Percentiles rank a stretch among this genome's conserved stretches.
Evolutionary conservation across 192 early-diverging fungal genomes (phyloP).

Genomic region (Backusella australiensis): DNA sequence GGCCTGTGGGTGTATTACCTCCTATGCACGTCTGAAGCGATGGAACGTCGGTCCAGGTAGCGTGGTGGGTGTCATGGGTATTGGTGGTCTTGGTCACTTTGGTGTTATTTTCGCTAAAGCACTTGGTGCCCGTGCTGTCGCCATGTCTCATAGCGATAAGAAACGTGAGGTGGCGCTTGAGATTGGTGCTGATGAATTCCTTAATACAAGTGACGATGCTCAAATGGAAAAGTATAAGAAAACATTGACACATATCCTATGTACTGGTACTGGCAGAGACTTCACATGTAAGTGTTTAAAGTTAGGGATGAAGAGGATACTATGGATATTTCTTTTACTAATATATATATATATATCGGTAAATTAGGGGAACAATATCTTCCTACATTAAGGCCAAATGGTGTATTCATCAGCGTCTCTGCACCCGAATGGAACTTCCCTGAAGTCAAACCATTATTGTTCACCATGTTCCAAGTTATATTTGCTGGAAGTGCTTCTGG

Average conservation of each 20-base stretch:
- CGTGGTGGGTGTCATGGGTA: constrained; percentile 10
- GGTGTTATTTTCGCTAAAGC: constrained; percentile 53
- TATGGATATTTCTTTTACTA: background rate
- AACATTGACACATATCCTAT: constrained; percentile 27
- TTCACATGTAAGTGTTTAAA: background rate
- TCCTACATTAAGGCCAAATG: background rate
- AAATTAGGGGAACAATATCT: background rate
- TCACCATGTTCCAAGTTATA: background rate
- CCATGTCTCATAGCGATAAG: constrained; percentile 50
- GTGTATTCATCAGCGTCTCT: background rate
- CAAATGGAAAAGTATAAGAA: constrained; percentile 1
- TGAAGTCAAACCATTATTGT: background rate
- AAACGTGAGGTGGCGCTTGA: constrained; percentile 57
- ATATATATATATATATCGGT: background rate
- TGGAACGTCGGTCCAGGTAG: constrained; percentile 36
- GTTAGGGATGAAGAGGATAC: no score
- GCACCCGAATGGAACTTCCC: constrained; percentile 1
- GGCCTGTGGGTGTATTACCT: constrained; percentile 71
- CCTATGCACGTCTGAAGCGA: constrained; percentile 45
- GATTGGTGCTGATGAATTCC: constrained; percentile 51
- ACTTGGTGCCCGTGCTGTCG: constrained; percentile 47
- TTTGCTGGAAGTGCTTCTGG: background rate
- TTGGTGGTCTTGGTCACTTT: constrained; percentile 64
- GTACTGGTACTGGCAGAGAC: constrained; percentile 1
- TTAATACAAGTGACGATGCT: constrained; percentile 13